Conservation (phyloP, 2,329 filamentous ascomycete genomes). For the Fusarium staphyleae region DNA sequence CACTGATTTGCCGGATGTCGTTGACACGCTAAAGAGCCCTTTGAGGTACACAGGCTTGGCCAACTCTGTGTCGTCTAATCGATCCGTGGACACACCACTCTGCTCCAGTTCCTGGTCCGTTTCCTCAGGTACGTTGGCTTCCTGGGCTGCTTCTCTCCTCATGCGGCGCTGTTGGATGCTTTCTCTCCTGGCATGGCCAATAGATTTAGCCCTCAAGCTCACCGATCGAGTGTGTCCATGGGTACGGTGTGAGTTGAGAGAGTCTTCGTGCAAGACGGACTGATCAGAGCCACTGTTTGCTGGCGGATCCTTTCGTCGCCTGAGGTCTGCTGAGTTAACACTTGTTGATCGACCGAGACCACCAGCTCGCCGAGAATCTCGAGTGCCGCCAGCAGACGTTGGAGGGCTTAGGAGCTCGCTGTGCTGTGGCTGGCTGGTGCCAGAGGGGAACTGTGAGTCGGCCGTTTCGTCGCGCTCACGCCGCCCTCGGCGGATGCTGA, state of each 20-base stretch:
- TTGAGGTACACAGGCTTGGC: slow-evolving; percentile 96
- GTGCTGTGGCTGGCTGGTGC: slow-evolving; percentile 73
- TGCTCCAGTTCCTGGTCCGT: slow-evolving; percentile 79
- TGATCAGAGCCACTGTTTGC: slow-evolving; percentile 82
- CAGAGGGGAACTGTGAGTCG: slow-evolving; percentile 59
- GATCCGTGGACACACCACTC: slow-evolving; percentile 67
- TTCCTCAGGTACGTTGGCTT: slow-evolving; percentile 87
- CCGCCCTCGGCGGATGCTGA: slow-evolving; percentile 74
- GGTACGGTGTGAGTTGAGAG: slow-evolving; percentile 59
- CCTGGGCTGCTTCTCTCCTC: slow-evolving; percentile 73
- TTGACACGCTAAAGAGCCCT: slow-evolving; percentile 95
- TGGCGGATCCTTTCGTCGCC: slow-evolving; percentile 75
- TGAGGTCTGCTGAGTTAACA: slow-evolving; percentile 86
- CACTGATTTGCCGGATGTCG: slow-evolving; percentile 91
- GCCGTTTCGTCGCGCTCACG: slow-evolving; percentile 60
- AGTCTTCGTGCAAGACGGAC: slow-evolving; percentile 65
- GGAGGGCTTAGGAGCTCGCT: slow-evolving; percentile 81
- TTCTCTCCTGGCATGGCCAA: slow-evolving; percentile 87
- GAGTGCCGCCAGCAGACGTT: slow-evolving; percentile 62
- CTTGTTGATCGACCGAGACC: slow-evolving; percentile 86
- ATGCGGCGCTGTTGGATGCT: slow-evolving; percentile 88
- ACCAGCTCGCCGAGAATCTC: slow-evolving; percentile 65
- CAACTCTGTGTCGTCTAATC: slow-evolving; percentile 74
- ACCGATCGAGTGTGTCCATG: slow-evolving; percentile 63
- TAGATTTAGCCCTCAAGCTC: slow-evolving; percentile 80